Evolutionary conservation across 2,329 filamentous ascomycete species (phyloP).

Genomic region (Penicillium sumatraense): DNA sequence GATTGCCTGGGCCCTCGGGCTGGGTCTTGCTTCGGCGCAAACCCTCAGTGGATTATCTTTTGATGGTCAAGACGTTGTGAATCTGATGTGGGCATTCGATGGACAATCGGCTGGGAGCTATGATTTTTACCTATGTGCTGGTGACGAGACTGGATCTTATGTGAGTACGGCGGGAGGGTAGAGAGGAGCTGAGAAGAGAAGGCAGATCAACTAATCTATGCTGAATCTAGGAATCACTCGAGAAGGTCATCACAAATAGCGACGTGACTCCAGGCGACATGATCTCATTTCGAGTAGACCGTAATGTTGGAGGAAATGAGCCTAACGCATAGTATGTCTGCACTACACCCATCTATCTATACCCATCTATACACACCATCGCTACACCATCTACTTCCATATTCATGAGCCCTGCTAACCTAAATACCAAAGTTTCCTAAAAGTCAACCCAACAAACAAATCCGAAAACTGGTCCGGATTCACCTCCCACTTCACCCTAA

Average conservation of each 20-base stretch:
- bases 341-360: not conserved
- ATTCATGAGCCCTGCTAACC: not conserved
- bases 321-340: conserved; percentile 64
- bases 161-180: no score
- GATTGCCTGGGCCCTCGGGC: conserved; percentile 40
- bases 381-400: not conserved
- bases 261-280: conserved; percentile 46
- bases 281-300: conserved; percentile 51
- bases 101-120: conserved; percentile 43
- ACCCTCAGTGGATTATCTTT: conserved; percentile 57
- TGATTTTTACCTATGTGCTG: conserved; percentile 64
- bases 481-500: conserved; percentile 69
- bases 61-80: conserved; percentile 55
- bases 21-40: conserved; percentile 52
- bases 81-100: conserved; percentile 25
- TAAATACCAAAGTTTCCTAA: conserved; percentile 55
- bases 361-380: not conserved
- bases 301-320: conserved; percentile 48
- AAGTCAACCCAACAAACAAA: conserved; percentile 60
- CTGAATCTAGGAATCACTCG: conserved; percentile 51
- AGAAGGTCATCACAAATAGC: conserved; percentile 43
- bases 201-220: no score
- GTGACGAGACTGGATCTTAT: conserved; percentile 59
- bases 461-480: conserved; percentile 55
- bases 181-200: no score